phyloP scores from a whole-genome alignment of 805 yeast species.

The Wickerhamiella azyma region DNA sequence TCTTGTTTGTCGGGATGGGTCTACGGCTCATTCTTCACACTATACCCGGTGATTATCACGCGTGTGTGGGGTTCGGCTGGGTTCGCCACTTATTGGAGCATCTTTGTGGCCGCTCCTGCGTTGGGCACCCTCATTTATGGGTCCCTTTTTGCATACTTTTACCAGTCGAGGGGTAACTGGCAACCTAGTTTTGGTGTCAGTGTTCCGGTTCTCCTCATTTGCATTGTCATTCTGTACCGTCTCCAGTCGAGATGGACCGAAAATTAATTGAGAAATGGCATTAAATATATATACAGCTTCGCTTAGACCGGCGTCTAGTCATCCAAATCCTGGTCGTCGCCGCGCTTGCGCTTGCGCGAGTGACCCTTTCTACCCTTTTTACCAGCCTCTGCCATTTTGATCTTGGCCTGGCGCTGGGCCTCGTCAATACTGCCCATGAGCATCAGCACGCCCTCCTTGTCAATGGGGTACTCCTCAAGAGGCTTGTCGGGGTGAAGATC shows the following conservation, averaged over 20 bases:
- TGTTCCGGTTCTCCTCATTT: slow-evolving; percentile 9
- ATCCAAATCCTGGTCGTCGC: slow-evolving; percentile 36
- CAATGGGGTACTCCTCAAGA: slow-evolving; percentile 69
- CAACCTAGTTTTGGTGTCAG: slow-evolving; percentile 12
- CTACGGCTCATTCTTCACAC: slow-evolving; percentile 76
- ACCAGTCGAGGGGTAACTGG: slow-evolving; percentile 29
- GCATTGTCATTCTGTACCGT: slow-evolving; percentile 8
- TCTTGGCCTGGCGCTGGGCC: slow-evolving; percentile 82
- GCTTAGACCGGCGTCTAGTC: slow-evolving; percentile 21
- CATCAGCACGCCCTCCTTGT: slow-evolving; percentile 61
- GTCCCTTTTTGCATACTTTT: slow-evolving; percentile 49
- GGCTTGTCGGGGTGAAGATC: slow-evolving; percentile 58
- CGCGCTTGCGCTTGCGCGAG: slow-evolving; percentile 29
- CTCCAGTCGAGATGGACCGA: slow-evolving; percentile 8
- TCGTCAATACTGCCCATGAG: slow-evolving; percentile 79
- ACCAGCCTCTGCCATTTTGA: slow-evolving; percentile 57
- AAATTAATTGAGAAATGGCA: neutral
- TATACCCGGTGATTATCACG: slow-evolving; percentile 74
- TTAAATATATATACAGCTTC: neutral
- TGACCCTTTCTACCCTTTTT: slow-evolving; percentile 30
- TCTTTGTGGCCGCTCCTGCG: slow-evolving; percentile 81
- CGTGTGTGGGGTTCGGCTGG: slow-evolving; percentile 77
- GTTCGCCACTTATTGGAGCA: slow-evolving; percentile 88
- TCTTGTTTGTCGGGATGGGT: slow-evolving; percentile 49
- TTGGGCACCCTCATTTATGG: slow-evolving; percentile 61